Base-by-base conservation (phyloP, 352 stramenopile genomes). In the Blastocystis sp. region DNA sequence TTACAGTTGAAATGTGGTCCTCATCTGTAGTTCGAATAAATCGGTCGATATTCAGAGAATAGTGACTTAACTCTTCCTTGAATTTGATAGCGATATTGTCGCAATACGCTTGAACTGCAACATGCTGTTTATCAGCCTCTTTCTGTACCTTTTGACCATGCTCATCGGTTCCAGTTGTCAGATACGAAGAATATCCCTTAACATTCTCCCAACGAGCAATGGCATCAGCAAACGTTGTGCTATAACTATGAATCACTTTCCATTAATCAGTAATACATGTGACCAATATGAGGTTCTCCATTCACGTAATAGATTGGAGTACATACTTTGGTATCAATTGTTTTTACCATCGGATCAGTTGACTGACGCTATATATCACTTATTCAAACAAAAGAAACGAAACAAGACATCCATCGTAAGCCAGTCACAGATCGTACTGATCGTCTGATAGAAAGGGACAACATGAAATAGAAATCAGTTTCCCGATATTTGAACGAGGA, bases 301-400 rank as follows among this genome's bases (percentile, higher is more conserved):
- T 99, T 99, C 52, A 99, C 95, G 91, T 99, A 99, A 90, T 98
- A 99, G 87, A 99, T 99, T 6, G 96, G 96, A n/a, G 96, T 99
- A 71, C 95, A 98, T 74, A 99, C 92, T 66, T 83, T 83, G 11
- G 51, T 59, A 63, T 66, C 46, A 89, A 91, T 88, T 1, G 63
- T 43, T 52, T 80, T 39, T 19, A 9, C 32, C 9, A 11, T 24
- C 19, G 46, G 4, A 27, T 21, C n/a, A 80, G 39, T 14, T 32
- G 9, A 6, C 39, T 19, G 46, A 59, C 5, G 21, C 43, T 54
- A 54, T 7, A 16, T 58, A 80, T 43, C 12, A 59, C 58, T 11
- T 32, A 24, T 39, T 39, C 11, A 54, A 42, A 39, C 21, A 42
- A 16, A 35, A 37, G 9, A 61, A 46, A 43, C 69, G 42, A 43